Conservation (phyloP, 1,284 basidiomycete species). For the Cryptococcus sp. region DNA sequence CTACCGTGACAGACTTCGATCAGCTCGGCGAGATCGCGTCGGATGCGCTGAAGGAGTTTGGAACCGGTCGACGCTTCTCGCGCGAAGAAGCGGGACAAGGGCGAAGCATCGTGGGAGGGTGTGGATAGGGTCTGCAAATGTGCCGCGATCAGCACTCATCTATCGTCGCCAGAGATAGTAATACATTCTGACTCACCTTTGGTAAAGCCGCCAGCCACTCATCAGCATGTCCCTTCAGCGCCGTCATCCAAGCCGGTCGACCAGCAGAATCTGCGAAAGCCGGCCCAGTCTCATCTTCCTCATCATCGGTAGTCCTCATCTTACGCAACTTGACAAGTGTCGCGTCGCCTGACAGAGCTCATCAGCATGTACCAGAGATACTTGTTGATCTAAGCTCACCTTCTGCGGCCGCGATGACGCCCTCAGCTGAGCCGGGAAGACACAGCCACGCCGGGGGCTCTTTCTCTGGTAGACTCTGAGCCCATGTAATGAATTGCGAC, state of each 20-base stretch:
- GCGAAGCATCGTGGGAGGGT: constrained; percentile 58
- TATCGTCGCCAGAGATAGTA: not conserved
- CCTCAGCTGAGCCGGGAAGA: constrained; percentile 84
- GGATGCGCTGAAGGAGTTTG: constrained; percentile 73
- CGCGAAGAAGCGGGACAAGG: constrained; percentile 80
- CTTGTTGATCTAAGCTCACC: constrained; percentile 58
- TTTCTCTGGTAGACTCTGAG: constrained; percentile 77
- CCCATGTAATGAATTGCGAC: constrained; percentile 86
- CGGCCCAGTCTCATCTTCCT: constrained; percentile 66
- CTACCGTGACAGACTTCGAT: constrained; percentile 80
- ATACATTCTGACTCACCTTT: constrained; percentile 57
- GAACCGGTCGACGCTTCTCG: constrained; percentile 81
- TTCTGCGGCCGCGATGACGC: constrained; percentile 84
- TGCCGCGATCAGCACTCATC: not conserved
- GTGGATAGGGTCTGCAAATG: constrained; percentile 21
- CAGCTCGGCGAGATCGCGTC: constrained; percentile 76
- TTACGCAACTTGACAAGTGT: constrained; percentile 82
- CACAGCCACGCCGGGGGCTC: constrained; percentile 92
- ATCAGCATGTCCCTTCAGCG: constrained; percentile 71
- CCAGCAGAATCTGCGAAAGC: constrained; percentile 63
- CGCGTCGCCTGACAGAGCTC: constrained; percentile 65
- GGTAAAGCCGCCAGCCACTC: constrained; percentile 81
- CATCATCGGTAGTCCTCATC: constrained; percentile 86
- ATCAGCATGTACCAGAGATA: not conserved
- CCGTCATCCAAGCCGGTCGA: constrained; percentile 91